Percentiles rank a stretch among this genome's conserved stretches.
Conservation (phyloP, 1,284 basidiomycete species). For the Heterobasidion annosum region DNA sequence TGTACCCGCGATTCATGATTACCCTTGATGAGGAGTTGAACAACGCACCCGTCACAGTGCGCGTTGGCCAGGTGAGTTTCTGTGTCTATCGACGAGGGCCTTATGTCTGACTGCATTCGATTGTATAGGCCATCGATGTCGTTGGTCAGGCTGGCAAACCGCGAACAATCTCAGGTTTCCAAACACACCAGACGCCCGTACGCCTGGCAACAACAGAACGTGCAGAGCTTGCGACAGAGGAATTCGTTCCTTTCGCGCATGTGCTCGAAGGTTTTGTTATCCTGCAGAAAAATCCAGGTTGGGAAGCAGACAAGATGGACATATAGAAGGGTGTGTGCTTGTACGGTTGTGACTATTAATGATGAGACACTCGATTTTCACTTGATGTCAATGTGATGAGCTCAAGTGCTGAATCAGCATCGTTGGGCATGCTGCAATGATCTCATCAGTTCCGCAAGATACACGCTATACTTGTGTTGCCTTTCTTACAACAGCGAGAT, state of each 20-base stretch:
- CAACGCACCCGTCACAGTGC: constrained; percentile 81
- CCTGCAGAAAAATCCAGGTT: constrained; percentile 81
- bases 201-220: constrained; percentile 90
- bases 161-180: constrained; percentile 89
- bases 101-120: not conserved
- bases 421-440: too few relatives aligned
- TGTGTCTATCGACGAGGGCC: not conserved
- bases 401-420: too few relatives aligned
- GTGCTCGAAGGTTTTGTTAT: constrained; percentile 90
- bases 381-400: too few relatives aligned
- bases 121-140: constrained; percentile 72
- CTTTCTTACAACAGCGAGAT: too few relatives aligned
- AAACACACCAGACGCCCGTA: constrained; percentile 95
- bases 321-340: constrained; percentile 27
- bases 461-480: too few relatives aligned
- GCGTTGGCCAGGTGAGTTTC: constrained; percentile 78
- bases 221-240: constrained; percentile 94
- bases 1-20: constrained; percentile 98
- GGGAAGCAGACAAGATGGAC: constrained; percentile 79
- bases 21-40: constrained; percentile 91
- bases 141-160: constrained; percentile 91
- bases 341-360: not conserved
- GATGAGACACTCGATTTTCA: not conserved
- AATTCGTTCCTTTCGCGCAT: constrained; percentile 86
- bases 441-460: too few relatives aligned